A percentile compares a stretch with the other conserved stretches of the same genome.
phyloP scores from a whole-genome alignment of 805 yeast genomes.

The Saturnispora diversa region DNA sequence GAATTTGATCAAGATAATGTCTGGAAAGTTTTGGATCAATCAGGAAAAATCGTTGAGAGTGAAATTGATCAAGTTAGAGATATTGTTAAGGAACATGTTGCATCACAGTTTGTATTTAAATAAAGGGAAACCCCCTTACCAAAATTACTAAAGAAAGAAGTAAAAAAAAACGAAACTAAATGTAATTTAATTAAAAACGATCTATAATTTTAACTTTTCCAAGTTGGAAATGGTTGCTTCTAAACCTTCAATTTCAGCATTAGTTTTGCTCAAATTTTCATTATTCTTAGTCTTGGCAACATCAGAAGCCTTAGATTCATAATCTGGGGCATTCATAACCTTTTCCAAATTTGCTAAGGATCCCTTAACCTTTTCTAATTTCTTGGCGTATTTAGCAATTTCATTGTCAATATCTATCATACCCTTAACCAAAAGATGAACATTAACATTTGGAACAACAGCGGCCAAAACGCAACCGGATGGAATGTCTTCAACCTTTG shows the following conservation, averaged over 20 bases:
- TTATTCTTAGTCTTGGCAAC: conserved; percentile 73
- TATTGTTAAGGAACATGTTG: neutral
- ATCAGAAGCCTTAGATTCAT: conserved; percentile 74
- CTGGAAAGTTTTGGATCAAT: conserved; percentile 42
- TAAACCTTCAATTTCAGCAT: conserved; percentile 86
- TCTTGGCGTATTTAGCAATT: conserved; percentile 72
- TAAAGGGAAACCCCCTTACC: no score
- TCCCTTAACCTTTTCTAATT: conserved; percentile 57
- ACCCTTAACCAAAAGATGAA: conserved; percentile 89
- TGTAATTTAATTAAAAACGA: neutral
- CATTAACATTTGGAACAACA: conserved; percentile 73
- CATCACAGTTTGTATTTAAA: conserved; percentile 2
- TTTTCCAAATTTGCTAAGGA: conserved; percentile 59
- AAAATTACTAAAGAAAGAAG: neutral
- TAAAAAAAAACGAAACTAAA: neutral
- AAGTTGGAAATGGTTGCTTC: conserved; percentile 79
- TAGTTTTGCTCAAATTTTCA: conserved; percentile 56
- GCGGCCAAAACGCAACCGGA: conserved; percentile 85
- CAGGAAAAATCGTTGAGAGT: conserved; percentile 39
- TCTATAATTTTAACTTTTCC: conserved; percentile 61
- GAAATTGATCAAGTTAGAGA: conserved; percentile 7
- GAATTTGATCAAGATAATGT: conserved; percentile 51
- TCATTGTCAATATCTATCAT: conserved; percentile 90
- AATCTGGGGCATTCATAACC: conserved; percentile 63
- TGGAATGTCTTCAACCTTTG: conserved; percentile 52